A percentile compares a stretch with the other conserved stretches of the same genome.
phyloP scores from a whole-genome alignment of 2,329 filamentous ascomycete genomes.

The Venturia effusa region DNA sequence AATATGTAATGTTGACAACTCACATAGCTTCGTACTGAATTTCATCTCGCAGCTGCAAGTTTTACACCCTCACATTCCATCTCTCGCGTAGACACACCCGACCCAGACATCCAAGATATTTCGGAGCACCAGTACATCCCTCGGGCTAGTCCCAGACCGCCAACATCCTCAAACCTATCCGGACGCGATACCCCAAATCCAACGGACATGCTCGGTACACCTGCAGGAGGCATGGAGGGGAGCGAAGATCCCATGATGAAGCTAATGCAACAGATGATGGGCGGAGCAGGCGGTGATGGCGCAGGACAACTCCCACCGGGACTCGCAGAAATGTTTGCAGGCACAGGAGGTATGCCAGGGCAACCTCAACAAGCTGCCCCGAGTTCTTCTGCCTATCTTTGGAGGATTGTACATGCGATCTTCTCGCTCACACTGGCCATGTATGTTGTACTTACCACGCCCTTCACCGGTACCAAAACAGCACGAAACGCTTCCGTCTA shows the following conservation, averaged over 20 bases:
- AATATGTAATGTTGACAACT: neutral
- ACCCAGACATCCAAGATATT: slow-evolving; percentile 15
- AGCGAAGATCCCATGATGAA: slow-evolving; percentile 58
- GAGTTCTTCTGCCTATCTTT: slow-evolving; percentile 43
- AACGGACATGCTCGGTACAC: neutral
- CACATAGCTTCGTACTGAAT: neutral
- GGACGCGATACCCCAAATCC: slow-evolving; percentile 12
- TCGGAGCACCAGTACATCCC: slow-evolving; percentile 17
- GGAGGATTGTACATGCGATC: slow-evolving; percentile 63
- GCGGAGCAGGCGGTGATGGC: slow-evolving; percentile 20
- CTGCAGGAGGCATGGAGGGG: slow-evolving; percentile 12
- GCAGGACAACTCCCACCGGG: slow-evolving; percentile 25
- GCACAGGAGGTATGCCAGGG: slow-evolving; percentile 16
- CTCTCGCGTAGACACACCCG: slow-evolving; percentile 2
- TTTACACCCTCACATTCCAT: neutral
- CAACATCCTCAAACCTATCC: slow-evolving; percentile 39
- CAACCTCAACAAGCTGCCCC: slow-evolving; percentile 24
- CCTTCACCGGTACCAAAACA: slow-evolving; percentile 55
- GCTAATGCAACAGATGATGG: slow-evolving; percentile 67
- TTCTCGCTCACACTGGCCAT: slow-evolving; percentile 59
- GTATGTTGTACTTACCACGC: slow-evolving; percentile 57
- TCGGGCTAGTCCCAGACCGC: slow-evolving; percentile 24
- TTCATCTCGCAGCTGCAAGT: neutral
- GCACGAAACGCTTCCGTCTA: slow-evolving; percentile 34
- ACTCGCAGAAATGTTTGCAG: slow-evolving; percentile 34